A percentile compares a stretch with the other conserved stretches of the same genome.
Conservation (phyloP, 345 rosid genomes). For the Eucalyptus coolabah region DNA sequence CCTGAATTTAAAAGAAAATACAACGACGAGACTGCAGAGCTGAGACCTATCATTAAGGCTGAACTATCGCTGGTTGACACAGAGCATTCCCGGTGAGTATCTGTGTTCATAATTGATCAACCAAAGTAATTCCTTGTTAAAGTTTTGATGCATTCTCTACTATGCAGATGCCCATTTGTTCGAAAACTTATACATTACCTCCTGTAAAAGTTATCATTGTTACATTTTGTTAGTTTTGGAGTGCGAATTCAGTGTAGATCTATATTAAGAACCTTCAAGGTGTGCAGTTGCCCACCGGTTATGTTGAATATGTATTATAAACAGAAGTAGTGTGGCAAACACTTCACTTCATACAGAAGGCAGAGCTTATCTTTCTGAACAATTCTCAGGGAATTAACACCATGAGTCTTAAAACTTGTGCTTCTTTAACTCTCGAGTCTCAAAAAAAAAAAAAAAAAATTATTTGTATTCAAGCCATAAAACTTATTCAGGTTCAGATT, state of each 20-base stretch:
- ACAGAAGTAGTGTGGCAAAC: background rate
- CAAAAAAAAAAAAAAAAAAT: background rate
- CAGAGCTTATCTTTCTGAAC: background rate
- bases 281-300: background rate
- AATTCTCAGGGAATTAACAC: background rate
- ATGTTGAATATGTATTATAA: background rate
- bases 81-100: slow-evolving; percentile 74
- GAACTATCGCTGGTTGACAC: slow-evolving; percentile 82
- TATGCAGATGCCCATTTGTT: background rate
- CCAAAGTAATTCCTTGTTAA: background rate
- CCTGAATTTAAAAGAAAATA: slow-evolving; percentile 81
- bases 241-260: background rate
- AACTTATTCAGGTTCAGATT: background rate
- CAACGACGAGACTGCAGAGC: slow-evolving; percentile 81
- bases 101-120: background rate
- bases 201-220: background rate
- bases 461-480: background rate
- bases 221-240: background rate
- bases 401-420: background rate
- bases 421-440: background rate
- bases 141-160: background rate
- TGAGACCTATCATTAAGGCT: slow-evolving; percentile 63
- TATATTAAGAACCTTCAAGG: background rate
- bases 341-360: background rate
- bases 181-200: background rate